Evolutionary conservation across 2,329 filamentous ascomycete species (phyloP).

Genomic region (Ophiosphaerella korrae): DNA sequence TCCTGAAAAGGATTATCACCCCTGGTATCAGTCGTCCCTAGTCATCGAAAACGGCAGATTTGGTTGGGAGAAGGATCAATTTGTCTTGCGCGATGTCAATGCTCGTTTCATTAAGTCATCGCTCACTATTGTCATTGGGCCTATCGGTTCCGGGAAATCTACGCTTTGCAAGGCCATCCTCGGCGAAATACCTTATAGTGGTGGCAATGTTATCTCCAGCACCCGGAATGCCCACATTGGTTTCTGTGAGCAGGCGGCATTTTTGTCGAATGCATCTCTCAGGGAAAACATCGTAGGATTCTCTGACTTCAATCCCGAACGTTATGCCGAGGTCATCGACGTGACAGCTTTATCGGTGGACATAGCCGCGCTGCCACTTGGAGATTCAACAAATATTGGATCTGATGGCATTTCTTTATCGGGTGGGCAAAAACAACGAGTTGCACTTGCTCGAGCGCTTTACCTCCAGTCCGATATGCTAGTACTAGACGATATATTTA

Average conservation of each 20-base stretch:
- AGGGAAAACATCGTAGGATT: conserved; percentile 18
- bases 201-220: conserved; percentile 24
- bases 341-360: conserved; percentile 9
- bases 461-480: conserved; percentile 52
- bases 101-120: conserved; percentile 11
- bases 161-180: conserved; percentile 43
- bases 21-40: conserved; percentile 50
- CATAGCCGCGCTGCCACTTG: conserved; percentile 7
- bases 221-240: conserved; percentile 27
- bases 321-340: conserved; percentile 19
- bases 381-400: conserved; percentile 51
- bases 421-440: conserved; percentile 56
- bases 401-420: conserved; percentile 55
- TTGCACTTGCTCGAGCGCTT: conserved; percentile 56
- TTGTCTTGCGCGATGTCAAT: conserved; percentile 21
- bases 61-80: conserved; percentile 31
- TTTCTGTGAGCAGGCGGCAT: conserved; percentile 49
- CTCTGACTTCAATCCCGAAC: conserved; percentile 5
- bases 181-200: conserved; percentile 36
- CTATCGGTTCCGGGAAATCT: conserved; percentile 42
- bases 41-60: conserved; percentile 25
- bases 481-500: conserved; percentile 56
- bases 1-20: too few species aligned
- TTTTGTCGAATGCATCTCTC: conserved; percentile 14
- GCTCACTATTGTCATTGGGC: conserved; percentile 35